These are phyloP conservation scores for Chloroidium sp. DNA, from an alignment of 163 green algal genomes.

Conservation along the genomic window DNA sequence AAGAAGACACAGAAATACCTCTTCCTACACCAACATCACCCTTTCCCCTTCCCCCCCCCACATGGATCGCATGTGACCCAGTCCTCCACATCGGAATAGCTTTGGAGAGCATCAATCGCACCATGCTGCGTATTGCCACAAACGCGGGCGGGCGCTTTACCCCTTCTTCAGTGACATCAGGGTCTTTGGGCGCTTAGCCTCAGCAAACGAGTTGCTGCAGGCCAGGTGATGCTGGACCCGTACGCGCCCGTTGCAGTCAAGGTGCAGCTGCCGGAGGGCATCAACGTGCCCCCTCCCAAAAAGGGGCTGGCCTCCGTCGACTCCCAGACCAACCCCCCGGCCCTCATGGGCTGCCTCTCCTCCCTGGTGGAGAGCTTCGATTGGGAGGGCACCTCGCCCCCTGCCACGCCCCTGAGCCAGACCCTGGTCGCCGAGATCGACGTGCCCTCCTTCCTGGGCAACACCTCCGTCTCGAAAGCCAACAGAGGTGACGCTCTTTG, in stretches of 20 bases:
- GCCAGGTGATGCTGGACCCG: conserved; percentile 48
- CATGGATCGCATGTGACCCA: too few species aligned
- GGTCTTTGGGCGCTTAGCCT: too few species aligned
- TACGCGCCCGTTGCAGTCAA: conserved; percentile 11
- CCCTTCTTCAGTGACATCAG: too few species aligned
- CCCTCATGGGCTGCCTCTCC: conserved; percentile 26
- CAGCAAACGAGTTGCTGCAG: conserved; percentile 7
- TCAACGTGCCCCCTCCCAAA: conserved; percentile 11
- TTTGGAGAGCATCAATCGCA: too few species aligned
- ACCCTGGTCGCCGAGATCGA: conserved; percentile 37
- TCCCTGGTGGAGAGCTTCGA: conserved; percentile 21
- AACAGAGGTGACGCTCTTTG: too few species aligned
- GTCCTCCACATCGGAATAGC: too few species aligned
- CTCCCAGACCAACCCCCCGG: conserved; percentile 2
- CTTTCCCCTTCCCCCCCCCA: too few species aligned
- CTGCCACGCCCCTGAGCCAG: background rate
- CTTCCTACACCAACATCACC: too few species aligned
- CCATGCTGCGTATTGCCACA: too few species aligned
- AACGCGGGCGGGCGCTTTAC: too few species aligned
- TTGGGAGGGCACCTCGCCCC: background rate
- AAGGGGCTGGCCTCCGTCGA: background rate
- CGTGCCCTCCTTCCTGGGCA: conserved; percentile 19
- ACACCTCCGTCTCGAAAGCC: too few species aligned
- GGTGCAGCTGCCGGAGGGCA: conserved; percentile 14
- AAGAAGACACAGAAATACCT: too few species aligned